phyloP scores from a whole-genome alignment of 1,139 yeast genomes.

The Lodderomyces beijingensis region DNA sequence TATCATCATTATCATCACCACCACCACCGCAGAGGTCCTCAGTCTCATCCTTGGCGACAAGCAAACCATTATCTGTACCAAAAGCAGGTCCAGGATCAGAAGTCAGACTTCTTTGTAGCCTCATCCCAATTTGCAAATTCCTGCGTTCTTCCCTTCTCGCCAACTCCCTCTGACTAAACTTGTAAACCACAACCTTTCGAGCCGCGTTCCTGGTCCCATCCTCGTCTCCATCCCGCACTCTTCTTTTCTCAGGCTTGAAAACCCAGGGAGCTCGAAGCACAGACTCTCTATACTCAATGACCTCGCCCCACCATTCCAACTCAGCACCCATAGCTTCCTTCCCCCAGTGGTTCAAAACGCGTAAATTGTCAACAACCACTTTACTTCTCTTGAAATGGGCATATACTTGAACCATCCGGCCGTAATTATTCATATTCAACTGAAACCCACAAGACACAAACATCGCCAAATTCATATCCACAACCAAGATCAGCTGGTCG shows the following conservation, averaged over 20 bases:
- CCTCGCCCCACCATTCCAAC: constrained; percentile 30
- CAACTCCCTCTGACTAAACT: constrained; percentile 2
- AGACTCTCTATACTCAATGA: constrained; percentile 20
- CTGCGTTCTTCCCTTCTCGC: background rate
- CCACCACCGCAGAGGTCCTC: no score
- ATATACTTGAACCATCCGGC: constrained; percentile 14
- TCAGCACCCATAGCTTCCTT: constrained; percentile 19
- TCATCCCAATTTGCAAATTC: constrained; percentile 1
- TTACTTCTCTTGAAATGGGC: constrained; percentile 16
- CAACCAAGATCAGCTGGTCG: constrained; percentile 10
- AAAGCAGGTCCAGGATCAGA: no score
- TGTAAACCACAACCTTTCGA: background rate
- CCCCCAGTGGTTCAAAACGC: constrained; percentile 13
- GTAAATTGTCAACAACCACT: constrained; percentile 17
- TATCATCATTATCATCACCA: no score
- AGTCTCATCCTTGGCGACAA: no score
- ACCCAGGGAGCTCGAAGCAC: constrained; percentile 22
- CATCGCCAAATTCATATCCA: constrained; percentile 9
- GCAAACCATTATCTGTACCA: no score
- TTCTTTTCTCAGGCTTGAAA: constrained; percentile 13
- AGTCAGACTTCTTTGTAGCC: no score
- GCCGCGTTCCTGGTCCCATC: background rate
- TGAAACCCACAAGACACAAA: constrained; percentile 11
- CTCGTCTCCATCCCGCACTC: background rate
- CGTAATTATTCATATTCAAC: constrained; percentile 14